phyloP scores from a whole-genome alignment of 2,329 filamentous ascomycete genomes.

The Diaporthe capsici region DNA sequence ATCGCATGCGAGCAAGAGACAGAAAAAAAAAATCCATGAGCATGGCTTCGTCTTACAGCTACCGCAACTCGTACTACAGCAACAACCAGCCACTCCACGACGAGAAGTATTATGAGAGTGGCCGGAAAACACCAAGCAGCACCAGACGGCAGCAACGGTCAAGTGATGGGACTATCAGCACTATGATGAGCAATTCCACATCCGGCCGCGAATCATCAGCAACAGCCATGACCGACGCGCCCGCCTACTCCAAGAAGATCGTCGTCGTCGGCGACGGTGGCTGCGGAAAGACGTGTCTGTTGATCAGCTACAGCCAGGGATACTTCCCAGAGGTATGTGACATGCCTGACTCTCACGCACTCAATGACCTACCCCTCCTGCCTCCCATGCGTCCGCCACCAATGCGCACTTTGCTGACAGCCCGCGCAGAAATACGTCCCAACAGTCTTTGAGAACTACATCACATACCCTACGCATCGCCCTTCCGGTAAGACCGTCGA shows the following conservation, averaged over 20 bases:
- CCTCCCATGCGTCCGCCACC: slow-evolving; percentile 1
- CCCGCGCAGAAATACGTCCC: slow-evolving; percentile 95
- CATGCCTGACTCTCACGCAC: not conserved
- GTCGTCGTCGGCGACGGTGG: slow-evolving; percentile 98
- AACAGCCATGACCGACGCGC: slow-evolving; percentile 90
- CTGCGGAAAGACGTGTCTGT: slow-evolving; percentile 97
- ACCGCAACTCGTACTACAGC: slow-evolving; percentile 67
- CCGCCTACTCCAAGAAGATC: slow-evolving; percentile 98
- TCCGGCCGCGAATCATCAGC: slow-evolving; percentile 79
- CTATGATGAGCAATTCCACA: slow-evolving; percentile 81
- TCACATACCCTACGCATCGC: slow-evolving; percentile 93
- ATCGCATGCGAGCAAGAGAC: slow-evolving; percentile 16
- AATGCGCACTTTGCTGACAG: slow-evolving; percentile 9
- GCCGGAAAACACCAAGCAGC: slow-evolving; percentile 41
- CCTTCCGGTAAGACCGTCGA: slow-evolving; percentile 94
- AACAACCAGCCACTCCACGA: slow-evolving; percentile 54
- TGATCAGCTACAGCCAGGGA: slow-evolving; percentile 99
- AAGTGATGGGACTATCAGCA: slow-evolving; percentile 93
- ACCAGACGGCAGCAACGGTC: slow-evolving; percentile 71
- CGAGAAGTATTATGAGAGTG: slow-evolving; percentile 56
- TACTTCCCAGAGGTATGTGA: slow-evolving; percentile 94
- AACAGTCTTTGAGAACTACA: slow-evolving; percentile 99
- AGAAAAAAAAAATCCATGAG: slow-evolving; percentile 35
- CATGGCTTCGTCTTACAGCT: slow-evolving; percentile 67
- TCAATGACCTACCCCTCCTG: not conserved